Evolutionary conservation across 169 alveolate species (phyloP).

Genomic region (Amoebophrya sp.): DNA sequence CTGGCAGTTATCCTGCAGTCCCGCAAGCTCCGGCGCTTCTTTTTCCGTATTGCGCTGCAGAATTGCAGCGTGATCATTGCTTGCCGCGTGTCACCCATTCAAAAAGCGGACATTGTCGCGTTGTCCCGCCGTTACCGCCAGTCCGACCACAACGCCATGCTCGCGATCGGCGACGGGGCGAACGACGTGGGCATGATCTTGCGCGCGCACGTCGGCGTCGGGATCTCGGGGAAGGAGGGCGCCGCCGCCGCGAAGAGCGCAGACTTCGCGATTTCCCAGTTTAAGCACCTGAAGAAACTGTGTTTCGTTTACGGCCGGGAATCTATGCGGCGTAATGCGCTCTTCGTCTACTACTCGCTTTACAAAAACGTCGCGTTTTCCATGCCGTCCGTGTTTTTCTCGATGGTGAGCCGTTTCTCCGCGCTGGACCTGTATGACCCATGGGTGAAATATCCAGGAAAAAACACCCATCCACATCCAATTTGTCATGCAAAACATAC

Average conservation of each 20-base stretch:
- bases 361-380: slow-evolving; percentile 47
- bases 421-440: slow-evolving; percentile 64
- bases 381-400: slow-evolving; percentile 32
- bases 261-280: slow-evolving; percentile 74
- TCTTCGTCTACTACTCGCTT: slow-evolving; percentile 59
- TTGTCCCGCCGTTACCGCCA: not conserved
- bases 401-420: slow-evolving; percentile 48
- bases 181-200: slow-evolving; percentile 97
- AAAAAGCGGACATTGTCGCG: slow-evolving; percentile 87
- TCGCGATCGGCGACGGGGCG: slow-evolving; percentile 94
- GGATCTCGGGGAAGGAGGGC: slow-evolving; percentile 94
- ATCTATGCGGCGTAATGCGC: slow-evolving; percentile 64
- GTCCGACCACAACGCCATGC: not conserved
- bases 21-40: not conserved
- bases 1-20: too few species aligned
- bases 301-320: slow-evolving; percentile 78
- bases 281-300: slow-evolving; percentile 59
- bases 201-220: slow-evolving; percentile 97
- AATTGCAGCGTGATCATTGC: slow-evolving; percentile 68
- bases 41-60: not conserved
- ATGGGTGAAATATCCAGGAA: too few species aligned
- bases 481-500: too few species aligned
- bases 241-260: slow-evolving; percentile 79
- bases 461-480: too few species aligned
- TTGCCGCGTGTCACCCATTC: slow-evolving; percentile 94